phyloP scores from a whole-genome alignment of 345 rosid species.

The Gossypium sturtianum region DNA sequence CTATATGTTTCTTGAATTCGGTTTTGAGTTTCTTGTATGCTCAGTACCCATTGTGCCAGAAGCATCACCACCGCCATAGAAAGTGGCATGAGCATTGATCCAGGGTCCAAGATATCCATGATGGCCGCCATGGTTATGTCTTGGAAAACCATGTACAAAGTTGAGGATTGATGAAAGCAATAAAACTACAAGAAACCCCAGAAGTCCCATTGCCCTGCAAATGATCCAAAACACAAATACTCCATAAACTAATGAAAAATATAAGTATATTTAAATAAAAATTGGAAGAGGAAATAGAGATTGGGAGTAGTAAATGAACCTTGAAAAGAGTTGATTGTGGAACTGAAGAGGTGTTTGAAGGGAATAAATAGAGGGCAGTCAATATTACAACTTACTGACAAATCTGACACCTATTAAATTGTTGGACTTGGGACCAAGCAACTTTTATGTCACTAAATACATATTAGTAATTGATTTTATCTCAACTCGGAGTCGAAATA shows the following conservation, averaged over 20 bases:
- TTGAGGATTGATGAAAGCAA: constrained; percentile 27
- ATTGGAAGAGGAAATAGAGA: neutral
- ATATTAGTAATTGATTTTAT: too few relatives aligned
- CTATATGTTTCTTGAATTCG: too few relatives aligned
- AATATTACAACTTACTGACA: constrained; percentile 24
- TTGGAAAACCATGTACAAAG: constrained; percentile 23
- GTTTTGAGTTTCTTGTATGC: neutral
- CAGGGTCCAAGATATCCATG: constrained; percentile 45
- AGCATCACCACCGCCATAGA: constrained; percentile 81
- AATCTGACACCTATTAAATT: constrained; percentile 9
- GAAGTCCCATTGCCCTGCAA: constrained; percentile 26
- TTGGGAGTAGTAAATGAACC: constrained; percentile 13
- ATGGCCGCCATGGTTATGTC: constrained; percentile 2
- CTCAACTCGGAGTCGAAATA: fast-evolving
- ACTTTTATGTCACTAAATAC: neutral
- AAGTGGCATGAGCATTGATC: constrained; percentile 73
- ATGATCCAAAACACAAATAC: neutral
- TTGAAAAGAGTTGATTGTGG: constrained; percentile 24
- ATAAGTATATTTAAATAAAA: too few relatives aligned
- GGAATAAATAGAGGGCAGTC: constrained; percentile 42
- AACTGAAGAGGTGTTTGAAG: constrained; percentile 20
- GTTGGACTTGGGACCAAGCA: constrained; percentile 26
- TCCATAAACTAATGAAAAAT: neutral
- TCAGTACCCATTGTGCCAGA: constrained; percentile 80
- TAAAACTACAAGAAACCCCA: constrained; percentile 18